Percentiles rank a stretch among this genome's conserved stretches.
Conservation (phyloP, 768 basidiomycete genomes). For the Macrolepiota dolichaula region DNA sequence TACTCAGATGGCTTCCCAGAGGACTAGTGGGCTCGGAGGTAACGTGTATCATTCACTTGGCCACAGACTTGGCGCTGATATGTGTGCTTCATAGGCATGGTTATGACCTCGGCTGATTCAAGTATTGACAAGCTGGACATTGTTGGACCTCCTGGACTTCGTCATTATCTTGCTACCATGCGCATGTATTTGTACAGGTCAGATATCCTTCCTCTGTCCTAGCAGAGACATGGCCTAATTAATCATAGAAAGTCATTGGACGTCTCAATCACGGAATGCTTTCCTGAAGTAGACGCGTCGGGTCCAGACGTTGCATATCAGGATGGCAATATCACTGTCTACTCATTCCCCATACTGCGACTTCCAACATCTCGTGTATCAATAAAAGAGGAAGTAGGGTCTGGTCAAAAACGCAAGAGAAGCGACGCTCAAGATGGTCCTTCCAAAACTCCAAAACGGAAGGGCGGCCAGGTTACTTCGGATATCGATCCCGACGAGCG, state of each 20-base stretch:
- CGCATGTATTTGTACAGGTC: conserved; percentile 68
- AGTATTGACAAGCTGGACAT: conserved; percentile 55
- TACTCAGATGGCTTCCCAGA: conserved; percentile 58
- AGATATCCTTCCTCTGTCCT: conserved; percentile 7
- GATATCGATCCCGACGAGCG: background rate
- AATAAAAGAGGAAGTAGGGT: conserved; percentile 12
- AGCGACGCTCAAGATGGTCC: conserved; percentile 31
- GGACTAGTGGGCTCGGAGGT: conserved; percentile 76
- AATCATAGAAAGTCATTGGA: conserved; percentile 45
- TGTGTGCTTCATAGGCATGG: conserved; percentile 43
- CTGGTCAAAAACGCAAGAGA: conserved; percentile 42
- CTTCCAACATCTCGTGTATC: background rate
- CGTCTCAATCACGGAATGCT: conserved; percentile 39
- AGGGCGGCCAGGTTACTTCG: background rate
- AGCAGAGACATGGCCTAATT: conserved; percentile 5
- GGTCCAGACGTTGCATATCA: conserved; percentile 29
- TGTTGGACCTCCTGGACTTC: conserved; percentile 70
- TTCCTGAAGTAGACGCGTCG: conserved; percentile 4
- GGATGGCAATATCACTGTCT: conserved; percentile 65
- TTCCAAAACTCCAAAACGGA: conserved; percentile 30
- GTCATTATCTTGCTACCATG: conserved; percentile 69
- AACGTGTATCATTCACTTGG: conserved; percentile 13
- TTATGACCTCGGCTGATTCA: conserved; percentile 81
- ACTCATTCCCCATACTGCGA: conserved; percentile 48
- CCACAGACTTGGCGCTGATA: background rate